Evolutionary conservation across 768 basidiomycete genomes (phyloP).

Genomic region (Pseudohyphozyma bogoriensis): DNA sequence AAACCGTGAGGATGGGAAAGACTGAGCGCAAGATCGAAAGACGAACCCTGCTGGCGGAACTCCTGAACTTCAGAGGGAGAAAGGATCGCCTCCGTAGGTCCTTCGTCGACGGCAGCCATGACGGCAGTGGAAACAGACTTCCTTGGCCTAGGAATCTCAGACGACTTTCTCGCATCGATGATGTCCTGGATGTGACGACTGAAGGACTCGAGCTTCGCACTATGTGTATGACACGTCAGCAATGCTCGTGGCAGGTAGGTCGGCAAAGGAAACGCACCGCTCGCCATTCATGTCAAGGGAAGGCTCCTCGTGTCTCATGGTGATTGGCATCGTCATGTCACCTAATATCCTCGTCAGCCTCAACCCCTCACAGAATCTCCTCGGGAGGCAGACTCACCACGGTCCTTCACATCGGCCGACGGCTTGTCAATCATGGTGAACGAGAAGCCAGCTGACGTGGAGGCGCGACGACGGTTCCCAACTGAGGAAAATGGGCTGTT

Average conservation of each 20-base stretch:
- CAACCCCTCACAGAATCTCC: too few species aligned
- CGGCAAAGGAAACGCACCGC: neutral
- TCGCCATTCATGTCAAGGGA: neutral
- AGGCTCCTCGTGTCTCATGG: neutral
- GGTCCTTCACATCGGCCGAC: neutral
- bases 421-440: constrained; percentile 7
- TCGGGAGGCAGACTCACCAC: constrained; percentile 2
- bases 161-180: constrained; percentile 1
- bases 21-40: too few species aligned
- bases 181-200: constrained; percentile 4
- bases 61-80: neutral
- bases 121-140: neutral
- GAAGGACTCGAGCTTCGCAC: constrained; percentile 7
- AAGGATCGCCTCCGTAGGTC: neutral
- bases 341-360: neutral
- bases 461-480: neutral
- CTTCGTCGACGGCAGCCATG: neutral
- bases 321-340: neutral
- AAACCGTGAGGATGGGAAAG: too few species aligned
- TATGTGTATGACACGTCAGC: neutral
- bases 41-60: neutral
- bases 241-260: neutral
- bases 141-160: neutral
- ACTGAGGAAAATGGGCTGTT: neutral
- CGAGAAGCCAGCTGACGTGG: neutral